Evolutionary conservation across 192 early-diverging fungal species (phyloP), one percentile per base, ranked within the genome.

Genomic region (Allomyces javanicus): DNA sequence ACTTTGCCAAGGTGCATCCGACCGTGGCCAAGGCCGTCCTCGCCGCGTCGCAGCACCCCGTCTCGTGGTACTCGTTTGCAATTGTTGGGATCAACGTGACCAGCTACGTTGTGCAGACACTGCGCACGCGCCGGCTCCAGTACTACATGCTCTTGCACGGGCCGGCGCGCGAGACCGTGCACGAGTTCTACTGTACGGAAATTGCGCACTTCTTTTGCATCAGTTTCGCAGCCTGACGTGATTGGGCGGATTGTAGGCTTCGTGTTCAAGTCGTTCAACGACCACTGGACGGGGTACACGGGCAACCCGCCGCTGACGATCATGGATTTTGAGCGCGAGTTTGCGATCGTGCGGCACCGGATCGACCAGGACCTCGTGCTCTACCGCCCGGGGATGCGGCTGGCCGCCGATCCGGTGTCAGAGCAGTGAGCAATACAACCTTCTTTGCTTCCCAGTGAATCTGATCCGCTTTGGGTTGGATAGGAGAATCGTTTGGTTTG

Each of bases 41-140:
- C 24, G 67, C 76, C 65, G 77, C 75, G 55, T 86, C 86, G 5
- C 76, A 78, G 26, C 81, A 87, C 70, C 74, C 76, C 24, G 72
- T 73, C 3, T 74, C 79, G n/a, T 88, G 87, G 87, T 89, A 89
- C 67, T 86, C 87, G n/a, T 83, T 86, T 68, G 87, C 88, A 10
- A 81, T 86, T 67, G 86, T 86, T 3, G 89, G 89, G 10, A 89
- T 91, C 76, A 87, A 88, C 64, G 85, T 90, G 23, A 85, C 88
- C 12, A 72, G 72, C 40, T 88, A 82, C 71, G 78, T 80, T 9
- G 72, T 89, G 10, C 72, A 82, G 25, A 72, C 79, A 11, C 71
- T 85, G 17, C 68, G 87, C 10, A 82, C 82, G 5, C 73, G 86
- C 40, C 76, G 82, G 67, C 69, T 90, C 1, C 89, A 89, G 65